Conservation (phyloP, 257 asterid genomes). For the Oldenlandia corymbosa region DNA sequence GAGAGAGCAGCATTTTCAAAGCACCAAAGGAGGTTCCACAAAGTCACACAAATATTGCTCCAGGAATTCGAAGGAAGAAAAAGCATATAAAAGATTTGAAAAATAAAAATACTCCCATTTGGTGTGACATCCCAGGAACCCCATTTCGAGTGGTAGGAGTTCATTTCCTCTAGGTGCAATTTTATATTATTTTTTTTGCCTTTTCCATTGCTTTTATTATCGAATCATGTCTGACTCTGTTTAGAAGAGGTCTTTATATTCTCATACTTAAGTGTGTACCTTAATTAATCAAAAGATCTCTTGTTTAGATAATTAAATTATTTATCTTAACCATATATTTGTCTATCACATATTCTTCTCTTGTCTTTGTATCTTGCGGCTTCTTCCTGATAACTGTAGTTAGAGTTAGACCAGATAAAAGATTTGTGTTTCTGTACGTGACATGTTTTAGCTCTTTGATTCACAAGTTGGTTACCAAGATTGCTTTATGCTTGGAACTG, state of each 20-base stretch:
- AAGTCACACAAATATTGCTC: conserved; percentile 29
- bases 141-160: conserved; percentile 73
- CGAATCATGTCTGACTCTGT: background rate
- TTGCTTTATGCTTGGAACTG: background rate
- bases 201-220: background rate
- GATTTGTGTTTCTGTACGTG: background rate
- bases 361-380: background rate
- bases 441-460: background rate
- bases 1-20: conserved; percentile 19
- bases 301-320: no score
- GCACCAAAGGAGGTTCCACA: conserved; percentile 27
- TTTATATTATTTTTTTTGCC: background rate
- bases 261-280: no score
- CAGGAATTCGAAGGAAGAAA: conserved; percentile 32
- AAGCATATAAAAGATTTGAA: conserved; percentile 40
- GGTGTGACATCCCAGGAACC: conserved; percentile 92
- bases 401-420: background rate
- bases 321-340: no score
- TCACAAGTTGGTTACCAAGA: background rate
- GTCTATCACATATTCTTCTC: background rate
- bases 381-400: background rate
- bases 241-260: no score
- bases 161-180: background rate
- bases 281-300: no score
- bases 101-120: conserved; percentile 56